Conservation (phyloP, 768 basidiomycete species). For the Trametes meyenii region DNA sequence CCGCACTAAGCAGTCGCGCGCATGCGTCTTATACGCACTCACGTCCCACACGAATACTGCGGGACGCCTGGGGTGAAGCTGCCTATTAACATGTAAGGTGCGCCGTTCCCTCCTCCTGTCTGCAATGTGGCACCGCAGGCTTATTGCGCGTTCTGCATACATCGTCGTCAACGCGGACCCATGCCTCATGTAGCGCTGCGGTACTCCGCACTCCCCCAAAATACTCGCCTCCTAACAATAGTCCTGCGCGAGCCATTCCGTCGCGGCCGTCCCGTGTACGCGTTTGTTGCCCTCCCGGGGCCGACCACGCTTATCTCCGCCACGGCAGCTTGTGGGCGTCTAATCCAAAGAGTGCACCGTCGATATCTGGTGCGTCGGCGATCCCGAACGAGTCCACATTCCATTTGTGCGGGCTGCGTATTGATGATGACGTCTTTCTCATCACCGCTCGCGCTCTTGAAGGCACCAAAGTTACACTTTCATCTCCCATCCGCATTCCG, state of each 20-base stretch:
- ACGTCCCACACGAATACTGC: slow-evolving; percentile 9
- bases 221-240: background rate
- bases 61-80: background rate
- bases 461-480: too few species aligned
- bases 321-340: background rate
- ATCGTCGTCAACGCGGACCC: slow-evolving; percentile 18
- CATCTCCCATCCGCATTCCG: too few species aligned
- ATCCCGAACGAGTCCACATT: slow-evolving; percentile 8
- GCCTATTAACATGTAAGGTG: slow-evolving; percentile 13
- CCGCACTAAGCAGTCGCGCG: background rate
- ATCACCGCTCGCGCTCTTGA: too few species aligned
- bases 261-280: background rate
- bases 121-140: background rate
- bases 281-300: background rate
- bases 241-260: background rate
- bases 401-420: background rate
- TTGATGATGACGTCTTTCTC: too few species aligned
- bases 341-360: background rate
- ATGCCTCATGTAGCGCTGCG: background rate
- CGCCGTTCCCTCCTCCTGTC: background rate
- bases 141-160: slow-evolving; percentile 8
- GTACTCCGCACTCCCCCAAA: background rate
- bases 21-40: background rate
- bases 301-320: slow-evolving; percentile 1
- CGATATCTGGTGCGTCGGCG: slow-evolving; percentile 6